phyloP scores from a whole-genome alignment of 306 rosid genomes.

The Prunus davidiana region DNA sequence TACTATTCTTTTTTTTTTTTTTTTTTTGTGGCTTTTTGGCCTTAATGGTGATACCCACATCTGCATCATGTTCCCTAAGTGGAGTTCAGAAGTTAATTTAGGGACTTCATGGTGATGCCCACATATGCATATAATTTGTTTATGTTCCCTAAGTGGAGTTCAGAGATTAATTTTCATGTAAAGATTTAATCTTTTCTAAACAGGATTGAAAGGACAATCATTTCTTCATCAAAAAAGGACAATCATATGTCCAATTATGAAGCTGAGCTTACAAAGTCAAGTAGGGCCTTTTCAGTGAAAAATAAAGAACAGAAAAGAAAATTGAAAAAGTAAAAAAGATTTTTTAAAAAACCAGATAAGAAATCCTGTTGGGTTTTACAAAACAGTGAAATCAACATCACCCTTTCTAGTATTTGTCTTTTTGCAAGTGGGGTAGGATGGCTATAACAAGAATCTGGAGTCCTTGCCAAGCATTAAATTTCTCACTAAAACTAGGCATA shows the following conservation, averaged over 20 bases:
- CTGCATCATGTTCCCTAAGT: background rate
- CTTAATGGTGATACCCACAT: background rate
- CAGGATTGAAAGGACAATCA: background rate
- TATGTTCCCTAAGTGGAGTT: background rate
- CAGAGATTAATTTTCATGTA: background rate
- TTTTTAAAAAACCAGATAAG: background rate
- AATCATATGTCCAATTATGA: background rate
- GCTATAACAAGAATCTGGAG: background rate
- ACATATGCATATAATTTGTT: background rate
- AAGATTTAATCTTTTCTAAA: background rate
- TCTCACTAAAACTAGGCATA: background rate
- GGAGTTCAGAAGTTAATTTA: background rate
- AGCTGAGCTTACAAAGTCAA: background rate
- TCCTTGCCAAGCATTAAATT: conserved; percentile 6
- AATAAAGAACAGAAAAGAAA: background rate
- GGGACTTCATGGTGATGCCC: background rate
- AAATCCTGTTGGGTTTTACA: background rate
- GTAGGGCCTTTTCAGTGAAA: background rate
- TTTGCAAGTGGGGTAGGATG: background rate
- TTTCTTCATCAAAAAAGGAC: background rate
- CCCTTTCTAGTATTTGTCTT: too few species aligned
- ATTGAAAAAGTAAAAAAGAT: background rate
- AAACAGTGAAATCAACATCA: background rate
- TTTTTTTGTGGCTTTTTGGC: background rate
- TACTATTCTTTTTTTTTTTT: too few species aligned